These are phyloP conservation scores for Kodamaea jinghongensis DNA, from an alignment of 805 yeast genomes.

Conservation along the genomic window DNA sequence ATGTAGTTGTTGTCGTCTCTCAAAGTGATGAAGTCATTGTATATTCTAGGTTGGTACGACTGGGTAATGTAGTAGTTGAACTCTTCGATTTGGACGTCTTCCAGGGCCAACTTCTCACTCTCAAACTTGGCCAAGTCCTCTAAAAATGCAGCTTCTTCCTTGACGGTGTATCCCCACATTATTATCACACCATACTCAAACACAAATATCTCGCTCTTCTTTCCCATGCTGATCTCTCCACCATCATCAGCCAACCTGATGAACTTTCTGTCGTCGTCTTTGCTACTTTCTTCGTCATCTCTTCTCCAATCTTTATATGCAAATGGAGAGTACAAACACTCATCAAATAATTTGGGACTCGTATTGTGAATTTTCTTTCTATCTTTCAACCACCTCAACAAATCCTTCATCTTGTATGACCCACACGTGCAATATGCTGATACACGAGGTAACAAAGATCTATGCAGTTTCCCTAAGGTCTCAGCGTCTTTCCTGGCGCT, in stretches of 20 bases:
- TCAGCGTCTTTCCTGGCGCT: conserved; percentile 95
- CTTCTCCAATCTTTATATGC: conserved; percentile 74
- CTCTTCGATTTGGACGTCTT: conserved; percentile 92
- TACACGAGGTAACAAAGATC: conserved; percentile 85
- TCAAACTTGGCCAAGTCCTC: conserved; percentile 87
- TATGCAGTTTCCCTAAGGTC: conserved; percentile 78
- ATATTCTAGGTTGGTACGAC: conserved; percentile 91
- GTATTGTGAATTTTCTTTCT: conserved; percentile 71
- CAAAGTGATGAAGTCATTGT: conserved; percentile 91
- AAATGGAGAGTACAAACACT: conserved; percentile 91
- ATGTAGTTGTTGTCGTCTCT: conserved; percentile 88
- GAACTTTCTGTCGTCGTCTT: conserved; percentile 27
- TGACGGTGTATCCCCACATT: conserved; percentile 88
- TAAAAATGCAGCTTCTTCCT: conserved; percentile 80
- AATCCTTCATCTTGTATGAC: conserved; percentile 82
- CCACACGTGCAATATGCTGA: conserved; percentile 97
- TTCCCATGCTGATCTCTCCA: conserved; percentile 87
- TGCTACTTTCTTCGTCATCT: conserved; percentile 31
- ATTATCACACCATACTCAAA: conserved; percentile 98
- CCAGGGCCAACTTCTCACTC: conserved; percentile 84
- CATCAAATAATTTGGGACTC: conserved; percentile 87
- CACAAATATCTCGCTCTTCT: conserved; percentile 75
- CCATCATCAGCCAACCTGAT: conserved; percentile 89
- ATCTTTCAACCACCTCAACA: conserved; percentile 81
- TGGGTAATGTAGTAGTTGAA: conserved; percentile 92